A percentile compares a stretch with the other conserved stretches of the same genome.
These are phyloP conservation scores for Agastache rugosa DNA, from an alignment of 257 asterid genomes.

Conservation along the genomic window DNA sequence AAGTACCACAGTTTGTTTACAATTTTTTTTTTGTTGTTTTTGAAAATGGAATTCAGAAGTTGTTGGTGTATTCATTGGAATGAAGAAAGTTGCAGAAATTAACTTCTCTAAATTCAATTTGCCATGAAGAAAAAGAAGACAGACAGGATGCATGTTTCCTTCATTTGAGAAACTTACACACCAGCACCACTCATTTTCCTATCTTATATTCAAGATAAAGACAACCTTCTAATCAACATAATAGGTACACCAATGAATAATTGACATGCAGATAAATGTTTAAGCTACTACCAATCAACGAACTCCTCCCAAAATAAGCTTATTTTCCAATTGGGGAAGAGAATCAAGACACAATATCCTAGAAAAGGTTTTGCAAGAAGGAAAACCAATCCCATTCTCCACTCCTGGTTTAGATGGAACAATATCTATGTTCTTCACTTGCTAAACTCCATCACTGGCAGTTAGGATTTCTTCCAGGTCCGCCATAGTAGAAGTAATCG, in stretches of 20 bases:
- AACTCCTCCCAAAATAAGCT: constrained; percentile 36
- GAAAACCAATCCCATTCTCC: constrained; percentile 49
- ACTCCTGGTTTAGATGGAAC: constrained; percentile 27
- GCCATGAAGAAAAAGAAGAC: neutral
- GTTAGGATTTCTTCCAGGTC: constrained; percentile 78
- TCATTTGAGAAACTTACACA: constrained; percentile 41
- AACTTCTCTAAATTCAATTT: neutral
- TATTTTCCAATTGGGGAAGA: constrained; percentile 26
- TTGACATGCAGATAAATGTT: constrained; percentile 36
- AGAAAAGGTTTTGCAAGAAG: constrained; percentile 52
- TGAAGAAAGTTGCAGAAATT: neutral
- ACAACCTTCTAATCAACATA: constrained; percentile 29
- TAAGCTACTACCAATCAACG: constrained; percentile 23
- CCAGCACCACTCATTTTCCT: constrained; percentile 33
- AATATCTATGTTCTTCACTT: neutral
- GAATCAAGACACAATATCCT: constrained; percentile 26
- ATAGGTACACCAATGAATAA: constrained; percentile 38
- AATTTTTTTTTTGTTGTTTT: neutral
- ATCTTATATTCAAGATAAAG: constrained; percentile 26
- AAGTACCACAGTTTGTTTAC: no score
- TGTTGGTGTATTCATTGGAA: neutral
- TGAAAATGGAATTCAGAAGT: neutral
- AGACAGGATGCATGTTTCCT: constrained; percentile 42
- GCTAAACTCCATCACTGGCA: constrained; percentile 50
- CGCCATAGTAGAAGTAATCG: constrained; percentile 76